Conservation (phyloP, 495 filamentous ascomycete genomes). For the Cudoniella acicularis region DNA sequence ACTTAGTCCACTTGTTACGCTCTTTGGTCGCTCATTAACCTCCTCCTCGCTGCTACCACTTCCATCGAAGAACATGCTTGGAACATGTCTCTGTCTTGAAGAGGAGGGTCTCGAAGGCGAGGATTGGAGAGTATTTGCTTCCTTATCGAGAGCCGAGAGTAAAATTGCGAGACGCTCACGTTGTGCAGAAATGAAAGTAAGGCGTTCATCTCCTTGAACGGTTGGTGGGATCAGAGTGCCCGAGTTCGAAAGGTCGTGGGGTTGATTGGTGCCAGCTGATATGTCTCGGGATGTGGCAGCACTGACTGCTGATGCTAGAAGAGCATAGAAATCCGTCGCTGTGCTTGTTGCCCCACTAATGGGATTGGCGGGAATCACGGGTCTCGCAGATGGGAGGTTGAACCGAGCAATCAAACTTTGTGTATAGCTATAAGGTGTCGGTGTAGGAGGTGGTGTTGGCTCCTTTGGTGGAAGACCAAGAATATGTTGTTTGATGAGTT, state of each 20-base stretch:
- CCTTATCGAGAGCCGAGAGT: conserved; percentile 68
- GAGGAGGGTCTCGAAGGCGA: no score
- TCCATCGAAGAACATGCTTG: conserved; percentile 23
- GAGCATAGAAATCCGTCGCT: conserved; percentile 64
- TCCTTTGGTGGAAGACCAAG: conserved; percentile 61
- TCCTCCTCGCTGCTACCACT: conserved; percentile 16
- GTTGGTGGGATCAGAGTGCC: conserved; percentile 64
- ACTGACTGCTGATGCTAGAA: conserved; percentile 66
- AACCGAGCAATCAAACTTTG: conserved; percentile 82
- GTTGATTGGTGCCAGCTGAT: background rate
- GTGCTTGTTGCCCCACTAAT: conserved; percentile 36
- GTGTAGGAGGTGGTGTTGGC: conserved; percentile 44
- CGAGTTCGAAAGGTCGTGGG: conserved; percentile 46
- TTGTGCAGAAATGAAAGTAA: conserved; percentile 67
- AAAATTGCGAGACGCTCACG: conserved; percentile 67
- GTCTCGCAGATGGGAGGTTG: conserved; percentile 63
- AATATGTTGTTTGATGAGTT: conserved; percentile 67
- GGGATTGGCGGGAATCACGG: conserved; percentile 31
- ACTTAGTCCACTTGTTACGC: conserved; percentile 40
- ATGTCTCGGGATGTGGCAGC: conserved; percentile 32
- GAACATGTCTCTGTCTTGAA: conserved; percentile 4
- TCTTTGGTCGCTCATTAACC: conserved; percentile 33
- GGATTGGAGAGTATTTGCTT: conserved; percentile 46
- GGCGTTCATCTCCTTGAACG: conserved; percentile 59
- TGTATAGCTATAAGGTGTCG: conserved; percentile 58